These are phyloP conservation scores for Sungouiella blattae DNA, from an alignment of 805 yeast genomes.

Conservation along the genomic window DNA sequence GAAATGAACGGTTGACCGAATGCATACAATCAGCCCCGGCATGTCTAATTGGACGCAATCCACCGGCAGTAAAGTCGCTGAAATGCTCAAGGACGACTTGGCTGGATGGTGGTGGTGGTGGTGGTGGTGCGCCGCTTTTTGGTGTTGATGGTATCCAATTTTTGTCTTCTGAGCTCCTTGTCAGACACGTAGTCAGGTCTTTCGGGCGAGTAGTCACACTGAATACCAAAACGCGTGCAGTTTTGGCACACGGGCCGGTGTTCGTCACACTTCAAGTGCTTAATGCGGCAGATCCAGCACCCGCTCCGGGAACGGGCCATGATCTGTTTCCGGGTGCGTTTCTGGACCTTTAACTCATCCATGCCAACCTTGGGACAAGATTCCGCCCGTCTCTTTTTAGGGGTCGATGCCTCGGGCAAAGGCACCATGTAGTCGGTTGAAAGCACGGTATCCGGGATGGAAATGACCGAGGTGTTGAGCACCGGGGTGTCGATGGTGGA, in stretches of 20 bases:
- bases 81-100: not conserved
- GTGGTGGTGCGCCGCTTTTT: slow-evolving; percentile 10
- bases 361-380: not conserved
- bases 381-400: not conserved
- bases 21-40: too few species aligned
- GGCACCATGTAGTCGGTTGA: not conserved
- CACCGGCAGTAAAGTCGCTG: too few species aligned
- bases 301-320: slow-evolving; percentile 42
- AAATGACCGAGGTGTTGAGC: slow-evolving; percentile 2
- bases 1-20: too few species aligned
- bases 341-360: slow-evolving; percentile 19
- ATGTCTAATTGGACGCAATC: too few species aligned
- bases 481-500: slow-evolving; percentile 16
- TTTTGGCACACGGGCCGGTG: slow-evolving; percentile 33
- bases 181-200: slow-evolving; percentile 40
- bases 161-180: slow-evolving; percentile 29
- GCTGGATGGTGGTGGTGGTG: too few species aligned
- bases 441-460: not conserved
- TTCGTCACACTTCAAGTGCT: slow-evolving; percentile 45
- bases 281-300: slow-evolving; percentile 46
- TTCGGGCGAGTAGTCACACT: slow-evolving; percentile 37
- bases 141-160: slow-evolving; percentile 25
- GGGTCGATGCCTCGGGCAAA: not conserved
- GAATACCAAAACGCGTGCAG: slow-evolving; percentile 38
- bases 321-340: slow-evolving; percentile 36